These are phyloP conservation scores for Fraxinus greggii DNA, from an alignment of 305 asterid genomes.

Conservation along the genomic window DNA sequence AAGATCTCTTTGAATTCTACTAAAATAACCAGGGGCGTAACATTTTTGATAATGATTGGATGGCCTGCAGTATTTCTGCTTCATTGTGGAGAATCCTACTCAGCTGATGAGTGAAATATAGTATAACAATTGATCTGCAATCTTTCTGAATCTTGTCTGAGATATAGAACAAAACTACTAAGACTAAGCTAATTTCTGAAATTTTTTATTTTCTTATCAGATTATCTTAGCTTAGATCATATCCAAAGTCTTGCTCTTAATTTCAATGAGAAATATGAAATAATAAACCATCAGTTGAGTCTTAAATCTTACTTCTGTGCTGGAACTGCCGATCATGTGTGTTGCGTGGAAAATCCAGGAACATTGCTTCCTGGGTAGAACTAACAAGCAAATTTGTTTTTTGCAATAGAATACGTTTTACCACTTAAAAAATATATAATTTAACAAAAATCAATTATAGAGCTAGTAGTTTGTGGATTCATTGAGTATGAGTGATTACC, in stretches of 20 bases:
- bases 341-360: not conserved
- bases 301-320: not conserved
- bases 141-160: not conserved
- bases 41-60: not conserved
- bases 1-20: not conserved
- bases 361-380: not conserved
- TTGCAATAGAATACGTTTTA: not conserved
- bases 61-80: not conserved
- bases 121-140: not conserved
- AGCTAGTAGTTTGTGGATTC: constrained; percentile 5
- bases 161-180: not conserved
- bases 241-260: not conserved
- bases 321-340: not conserved
- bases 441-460: not conserved
- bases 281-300: not conserved
- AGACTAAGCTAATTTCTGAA: not conserved
- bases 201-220: not conserved
- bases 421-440: not conserved
- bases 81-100: not conserved
- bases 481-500: not conserved
- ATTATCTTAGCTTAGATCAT: not conserved
- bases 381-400: not conserved
- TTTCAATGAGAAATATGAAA: not conserved
- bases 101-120: not conserved
- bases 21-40: not conserved